These are phyloP conservation scores for Funneliformis mosseae DNA, from an alignment of 192 early-diverging fungal species.

Conservation along the genomic window DNA sequence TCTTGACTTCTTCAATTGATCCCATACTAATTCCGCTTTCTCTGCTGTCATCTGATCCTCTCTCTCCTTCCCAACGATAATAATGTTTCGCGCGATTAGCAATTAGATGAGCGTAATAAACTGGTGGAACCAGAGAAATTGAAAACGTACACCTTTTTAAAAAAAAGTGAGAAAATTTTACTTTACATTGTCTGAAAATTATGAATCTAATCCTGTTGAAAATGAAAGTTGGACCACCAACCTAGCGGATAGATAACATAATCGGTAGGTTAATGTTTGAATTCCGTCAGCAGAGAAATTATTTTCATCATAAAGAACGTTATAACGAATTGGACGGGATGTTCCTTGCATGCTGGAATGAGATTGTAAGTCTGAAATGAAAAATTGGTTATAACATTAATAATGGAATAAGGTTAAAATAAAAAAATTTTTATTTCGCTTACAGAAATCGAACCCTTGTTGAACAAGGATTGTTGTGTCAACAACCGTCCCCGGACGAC, in stretches of 20 bases:
- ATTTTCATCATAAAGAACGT: slow-evolving; percentile 87
- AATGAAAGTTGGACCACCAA: neutral
- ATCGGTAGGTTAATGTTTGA: slow-evolving; percentile 4
- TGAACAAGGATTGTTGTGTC: slow-evolving; percentile 53
- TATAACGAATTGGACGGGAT: slow-evolving; percentile 90
- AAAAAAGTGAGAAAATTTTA: neutral
- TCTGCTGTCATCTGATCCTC: neutral
- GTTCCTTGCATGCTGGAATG: slow-evolving; percentile 94
- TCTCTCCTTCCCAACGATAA: neutral
- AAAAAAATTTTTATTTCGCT: neutral
- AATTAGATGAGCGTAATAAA: slow-evolving; percentile 47
- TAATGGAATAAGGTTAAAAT: neutral
- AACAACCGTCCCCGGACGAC: slow-evolving; percentile 74
- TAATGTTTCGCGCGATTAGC: slow-evolving; percentile 43
- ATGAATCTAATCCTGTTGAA: neutral
- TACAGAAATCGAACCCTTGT: slow-evolving; percentile 11
- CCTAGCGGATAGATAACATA: slow-evolving; percentile 57
- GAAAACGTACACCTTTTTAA: slow-evolving; percentile 70
- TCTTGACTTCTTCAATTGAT: neutral
- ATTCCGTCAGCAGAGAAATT: slow-evolving; percentile 41
- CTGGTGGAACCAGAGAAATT: slow-evolving; percentile 65
- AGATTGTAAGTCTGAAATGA: slow-evolving; percentile 42
- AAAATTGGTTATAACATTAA: neutral
- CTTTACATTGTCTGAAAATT: neutral
- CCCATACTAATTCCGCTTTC: neutral